Conservation (phyloP, 2,329 filamentous ascomycete genomes). For the Claviceps arundinis region DNA sequence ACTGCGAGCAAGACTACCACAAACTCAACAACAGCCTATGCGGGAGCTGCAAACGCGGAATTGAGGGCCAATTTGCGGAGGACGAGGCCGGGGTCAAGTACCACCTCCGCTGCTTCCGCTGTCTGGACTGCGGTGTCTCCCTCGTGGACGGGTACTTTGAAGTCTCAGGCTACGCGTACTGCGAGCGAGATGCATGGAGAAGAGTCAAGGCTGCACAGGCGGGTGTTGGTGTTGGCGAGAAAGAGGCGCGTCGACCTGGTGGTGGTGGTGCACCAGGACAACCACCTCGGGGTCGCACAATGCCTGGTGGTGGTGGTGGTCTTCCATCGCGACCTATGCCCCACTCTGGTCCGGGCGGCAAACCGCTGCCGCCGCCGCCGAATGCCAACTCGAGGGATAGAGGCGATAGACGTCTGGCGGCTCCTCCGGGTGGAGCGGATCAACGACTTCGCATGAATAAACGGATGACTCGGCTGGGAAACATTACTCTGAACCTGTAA, state of each 20-base stretch:
- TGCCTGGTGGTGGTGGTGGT: conserved; percentile 6
- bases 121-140: conserved; percentile 60
- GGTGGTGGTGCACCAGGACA: neutral
- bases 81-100: conserved; percentile 68
- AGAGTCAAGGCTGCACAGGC: conserved; percentile 25
- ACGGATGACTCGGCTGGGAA: conserved; percentile 45
- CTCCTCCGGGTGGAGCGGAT: conserved; percentile 4
- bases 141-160: conserved; percentile 85
- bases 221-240: neutral
- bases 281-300: conserved; percentile 11
- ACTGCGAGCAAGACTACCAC: conserved; percentile 88
- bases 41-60: conserved; percentile 63
- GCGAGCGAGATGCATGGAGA: conserved; percentile 70
- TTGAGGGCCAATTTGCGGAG: conserved; percentile 88
- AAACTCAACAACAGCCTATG: conserved; percentile 80
- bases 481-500: neutral
- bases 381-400: conserved; percentile 6
- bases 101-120: conserved; percentile 78
- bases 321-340: conserved; percentile 10
- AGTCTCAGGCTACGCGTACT: conserved; percentile 66
- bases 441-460: conserved; percentile 41
- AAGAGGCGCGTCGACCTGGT: conserved; percentile 7
- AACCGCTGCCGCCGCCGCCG: neutral
- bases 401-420: conserved; percentile 7
- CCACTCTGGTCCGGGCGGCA: conserved; percentile 6